Percentiles rank a stretch among this genome's conserved stretches.
Conservation (phyloP, 768 basidiomycete species). For the Lactarius sanguifluus region DNA sequence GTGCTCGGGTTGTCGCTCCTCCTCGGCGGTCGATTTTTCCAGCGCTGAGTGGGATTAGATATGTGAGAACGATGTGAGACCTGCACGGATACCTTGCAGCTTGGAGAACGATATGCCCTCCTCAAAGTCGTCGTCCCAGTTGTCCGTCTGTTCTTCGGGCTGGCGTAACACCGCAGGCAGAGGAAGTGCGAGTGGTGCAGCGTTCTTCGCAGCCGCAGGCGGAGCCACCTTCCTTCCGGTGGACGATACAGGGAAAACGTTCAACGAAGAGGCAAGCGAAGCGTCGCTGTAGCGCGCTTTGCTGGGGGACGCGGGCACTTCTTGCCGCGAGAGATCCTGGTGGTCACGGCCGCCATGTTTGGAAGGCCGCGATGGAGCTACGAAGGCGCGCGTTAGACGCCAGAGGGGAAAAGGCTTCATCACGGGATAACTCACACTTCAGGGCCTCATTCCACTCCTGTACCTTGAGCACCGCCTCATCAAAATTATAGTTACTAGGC, state of each 20-base stretch:
- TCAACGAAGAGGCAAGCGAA: conserved; percentile 25
- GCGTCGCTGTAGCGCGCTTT: conserved; percentile 17
- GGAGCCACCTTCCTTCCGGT: conserved; percentile 26
- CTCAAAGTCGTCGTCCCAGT: conserved; percentile 99
- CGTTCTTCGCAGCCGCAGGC: conserved; percentile 27
- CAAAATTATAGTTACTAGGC: conserved; percentile 80
- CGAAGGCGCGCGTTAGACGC: conserved; percentile 8
- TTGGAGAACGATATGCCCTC: conserved; percentile 89
- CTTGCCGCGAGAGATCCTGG: conserved; percentile 46
- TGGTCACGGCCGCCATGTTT: conserved; percentile 48
- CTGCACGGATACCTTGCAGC: conserved; percentile 52
- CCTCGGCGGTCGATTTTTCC: conserved; percentile 57
- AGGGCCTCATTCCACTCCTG: conserved; percentile 99
- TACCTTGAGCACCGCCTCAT: conserved; percentile 91
- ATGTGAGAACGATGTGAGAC: background rate
- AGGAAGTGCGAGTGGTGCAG: conserved; percentile 43
- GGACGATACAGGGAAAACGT: conserved; percentile 20
- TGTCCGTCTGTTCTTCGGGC: conserved; percentile 87
- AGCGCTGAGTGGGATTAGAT: conserved; percentile 40
- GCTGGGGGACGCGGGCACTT: conserved; percentile 39
- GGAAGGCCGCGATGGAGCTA: conserved; percentile 74
- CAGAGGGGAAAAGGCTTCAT: conserved; percentile 13
- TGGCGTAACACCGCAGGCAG: conserved; percentile 64
- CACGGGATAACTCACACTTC: conserved; percentile 58
- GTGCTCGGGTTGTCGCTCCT: conserved; percentile 34